Evolutionary conservation across 805 yeast species (phyloP).

Genomic region (Kregervanrija fluxuum): DNA sequence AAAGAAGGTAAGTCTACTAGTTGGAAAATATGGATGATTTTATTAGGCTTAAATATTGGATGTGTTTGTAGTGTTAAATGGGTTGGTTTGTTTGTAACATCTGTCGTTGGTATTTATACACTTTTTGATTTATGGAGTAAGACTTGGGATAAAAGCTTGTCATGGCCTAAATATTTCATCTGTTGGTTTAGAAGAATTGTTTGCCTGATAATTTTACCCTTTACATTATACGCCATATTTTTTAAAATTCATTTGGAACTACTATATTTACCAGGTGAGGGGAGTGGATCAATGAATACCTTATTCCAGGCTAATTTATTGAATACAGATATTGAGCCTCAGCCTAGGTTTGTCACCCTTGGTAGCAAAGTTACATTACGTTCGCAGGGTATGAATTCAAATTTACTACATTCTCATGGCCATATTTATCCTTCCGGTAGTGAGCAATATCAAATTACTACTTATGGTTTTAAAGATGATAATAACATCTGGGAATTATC

Average conservation of each 20-base stretch:
- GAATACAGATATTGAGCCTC: slow-evolving; percentile 55
- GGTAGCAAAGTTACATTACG: slow-evolving; percentile 61
- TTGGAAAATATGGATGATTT: slow-evolving; percentile 49
- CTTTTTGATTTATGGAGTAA: slow-evolving; percentile 83
- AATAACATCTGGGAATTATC: slow-evolving; percentile 67
- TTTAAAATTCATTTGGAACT: slow-evolving; percentile 74
- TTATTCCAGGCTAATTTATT: slow-evolving; percentile 81
- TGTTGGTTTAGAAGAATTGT: slow-evolving; percentile 66
- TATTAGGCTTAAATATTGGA: slow-evolving; percentile 66
- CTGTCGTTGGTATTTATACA: slow-evolving; percentile 85
- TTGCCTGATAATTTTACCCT: slow-evolving; percentile 60
- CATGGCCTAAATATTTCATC: slow-evolving; percentile 40
- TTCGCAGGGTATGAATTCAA: slow-evolving; percentile 65
- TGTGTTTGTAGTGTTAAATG: slow-evolving; percentile 81
- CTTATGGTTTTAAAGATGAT: slow-evolving; percentile 80
- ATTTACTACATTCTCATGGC: slow-evolving; percentile 80
- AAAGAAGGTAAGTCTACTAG: slow-evolving; percentile 29
- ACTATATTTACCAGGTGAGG: slow-evolving; percentile 71
- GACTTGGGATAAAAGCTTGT: slow-evolving; percentile 63
- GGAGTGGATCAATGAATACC: slow-evolving; percentile 85
- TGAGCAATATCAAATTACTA: slow-evolving; percentile 88
- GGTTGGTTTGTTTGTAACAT: slow-evolving; percentile 82
- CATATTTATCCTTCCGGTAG: slow-evolving; percentile 89
- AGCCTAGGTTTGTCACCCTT: slow-evolving; percentile 59
- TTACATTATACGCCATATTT: slow-evolving; percentile 50